Base-by-base conservation (phyloP, 106 monocot genomes). In the Iris macrosiphon region DNA sequence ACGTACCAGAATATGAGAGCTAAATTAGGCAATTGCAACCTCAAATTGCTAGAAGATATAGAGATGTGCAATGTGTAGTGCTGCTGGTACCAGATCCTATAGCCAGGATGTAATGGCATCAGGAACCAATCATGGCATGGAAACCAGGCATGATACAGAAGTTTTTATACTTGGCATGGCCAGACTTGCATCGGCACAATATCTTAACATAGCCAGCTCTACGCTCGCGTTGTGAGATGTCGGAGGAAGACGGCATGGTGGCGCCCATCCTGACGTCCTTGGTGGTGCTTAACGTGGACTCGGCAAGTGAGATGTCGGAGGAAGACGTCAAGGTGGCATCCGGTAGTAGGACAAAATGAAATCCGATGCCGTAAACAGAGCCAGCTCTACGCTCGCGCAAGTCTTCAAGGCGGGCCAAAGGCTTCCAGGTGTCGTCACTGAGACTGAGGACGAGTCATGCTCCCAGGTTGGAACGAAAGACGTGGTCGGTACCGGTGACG, bases 381-480 rank as follows among this genome's bases (percentile, higher is more conserved):
- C 55, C 62, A 16, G 81, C 89, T 33, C 82, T 79, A 38, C 89
- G 85, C 64, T 96, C 90, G 17, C 95, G 75, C 95, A 89, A 95
- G 14, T 76, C 75, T 52, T 95, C 89, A 15, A 95, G 85, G 26
- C 95, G 75, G 21, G 76, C 95, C 89, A 85, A 95, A 2, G 95
- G 89, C 49, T 95, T 82, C 89, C 89, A 84, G 3, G 88, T 79
- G 41, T 82, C 84, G 44, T 79, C 85, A 1, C 79, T 76, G 3
- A 81, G 89, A 9, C 79, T 73, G 59, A 95, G 78, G 29, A 95
- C 57, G 50, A 95, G 81, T 89, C 95, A 95, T 0, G 85, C 88
- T 6, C 95, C 95, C 0, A 85, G 95, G 69, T 95, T 95, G 13
- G 85, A 85, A 1, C 81, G 81, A 66, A 73, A 74, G 10, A 95